Evolutionary conservation across 441 rosid genomes (phyloP), one percentile per base, ranked within the genome.

Genomic region (Eruca vesicaria): DNA sequence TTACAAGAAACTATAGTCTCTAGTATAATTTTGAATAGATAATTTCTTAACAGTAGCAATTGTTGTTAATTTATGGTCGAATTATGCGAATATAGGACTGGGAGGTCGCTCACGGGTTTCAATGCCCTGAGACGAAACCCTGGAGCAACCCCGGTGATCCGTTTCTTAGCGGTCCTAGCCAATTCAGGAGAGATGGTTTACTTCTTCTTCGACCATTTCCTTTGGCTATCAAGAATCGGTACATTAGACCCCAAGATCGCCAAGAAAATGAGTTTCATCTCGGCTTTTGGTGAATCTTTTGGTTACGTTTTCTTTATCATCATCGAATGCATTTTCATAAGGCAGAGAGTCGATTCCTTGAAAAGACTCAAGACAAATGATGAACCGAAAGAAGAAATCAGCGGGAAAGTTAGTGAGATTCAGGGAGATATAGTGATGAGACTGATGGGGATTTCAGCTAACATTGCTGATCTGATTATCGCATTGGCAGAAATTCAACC

Each of bases 171-270:
- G 0, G 83, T 90, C 57, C 84, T 95, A 28, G 96, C 93, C 78
- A 95, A 93, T 69, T 84, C 96, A 0, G 98, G 99, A 33, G 98
- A 95, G 56, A 93, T 93, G 98, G 92, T 95, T 45, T 95, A 93
- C 73, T 95, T 93, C 86, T 90, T 91, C 68, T 95, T 95, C 7
- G 98, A 95, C 72, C 99, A 95, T 66, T 88, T 95, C 21, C 97
- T 90, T 35, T 93, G 99, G 99, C 50, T 95, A 67, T 86, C 99
- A 16, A 87, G 98, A 80, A 89, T 95, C 15, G 99, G 98, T 19
- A 84, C 89, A 5, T 3, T 93, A 71, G 95, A 95, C 21, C 56
- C 90, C 0, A 86, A 79, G 73, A 68, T 93, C 53, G 97, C 96
- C 0, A 84, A 52, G 73, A 84, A 66, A 84, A 88, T 91, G 98